Base-by-base conservation (phyloP, 495 filamentous ascomycete species). In the Bombardia bombarda region DNA sequence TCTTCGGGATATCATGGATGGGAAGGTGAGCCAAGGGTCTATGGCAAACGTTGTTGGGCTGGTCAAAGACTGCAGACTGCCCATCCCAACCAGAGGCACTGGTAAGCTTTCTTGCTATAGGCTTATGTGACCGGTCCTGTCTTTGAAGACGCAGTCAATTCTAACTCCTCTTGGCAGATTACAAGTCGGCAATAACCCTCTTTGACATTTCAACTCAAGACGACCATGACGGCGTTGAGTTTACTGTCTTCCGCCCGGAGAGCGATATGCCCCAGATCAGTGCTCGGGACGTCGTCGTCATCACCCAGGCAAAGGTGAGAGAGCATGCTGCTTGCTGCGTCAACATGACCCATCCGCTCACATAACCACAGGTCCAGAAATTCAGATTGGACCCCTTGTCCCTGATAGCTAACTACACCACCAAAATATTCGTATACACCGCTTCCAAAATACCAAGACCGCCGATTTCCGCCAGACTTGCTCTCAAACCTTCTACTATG, bases 31-130 rank as follows among this genome's bases (percentile, higher is more conserved):
- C 1, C 12, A 43, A 3, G 63, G 64, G 4, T 41, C 14, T 2
- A 44, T 76, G 3, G 56, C 73, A n/a, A 66, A 54, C 46, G 63
- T 76, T 24, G 61, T 76, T 21, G 74, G 74, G 20, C 34, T 76
- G 17, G 61, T 75, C 1, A 69, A 56, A 30, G 77, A 82, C 37
- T 63, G 57, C 35, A 66, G 62, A 28, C 47, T 55, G 4, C 70
- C 74, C 2, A 62, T 60, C 0, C 21, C 53, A 5, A 72, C 71
- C 13, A 52, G 22, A n/a, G 59, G 65, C 38, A 42, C 20, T 5
- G 71, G 73, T 71, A 63, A 45, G 66, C 13, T 16, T 9, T 17
- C 10, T 33, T n/a, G n/a, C n/a, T n/a, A 12, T 16, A 20, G n/a
- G 38, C n/a, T n/a, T 9, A 4, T 24, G 0, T 10, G 14, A 22